Percentiles rank a stretch among this genome's conserved stretches.
Evolutionary conservation across 2,329 filamentous ascomycete genomes (phyloP).

Genomic region (Microcera coccophila): DNA sequence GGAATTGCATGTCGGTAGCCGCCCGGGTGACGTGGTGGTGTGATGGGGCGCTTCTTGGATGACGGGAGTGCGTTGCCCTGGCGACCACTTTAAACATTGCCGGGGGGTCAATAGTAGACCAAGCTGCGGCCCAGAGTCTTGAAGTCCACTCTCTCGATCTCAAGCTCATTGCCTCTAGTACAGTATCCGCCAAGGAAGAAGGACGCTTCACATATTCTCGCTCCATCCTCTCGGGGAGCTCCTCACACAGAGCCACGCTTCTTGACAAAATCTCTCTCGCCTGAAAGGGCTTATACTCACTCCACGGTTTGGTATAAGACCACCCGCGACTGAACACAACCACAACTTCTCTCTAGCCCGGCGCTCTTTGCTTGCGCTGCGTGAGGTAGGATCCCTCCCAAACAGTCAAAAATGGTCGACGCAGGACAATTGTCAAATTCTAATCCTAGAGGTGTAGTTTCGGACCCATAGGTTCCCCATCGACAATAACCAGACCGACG

Average conservation of each 20-base stretch:
- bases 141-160: constrained; percentile 21
- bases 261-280: constrained; percentile 22
- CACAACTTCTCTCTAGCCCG: constrained; percentile 54
- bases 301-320: constrained; percentile 31
- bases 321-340: constrained; percentile 49
- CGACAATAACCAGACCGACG: constrained; percentile 49
- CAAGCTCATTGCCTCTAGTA: constrained; percentile 19
- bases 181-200: constrained; percentile 14
- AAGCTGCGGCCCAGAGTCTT: constrained; percentile 11
- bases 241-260: constrained; percentile 16
- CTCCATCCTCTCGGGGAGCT: constrained; percentile 11
- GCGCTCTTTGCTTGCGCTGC: constrained; percentile 78
- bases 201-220: constrained; percentile 11
- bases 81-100: constrained; percentile 32
- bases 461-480: constrained; percentile 49
- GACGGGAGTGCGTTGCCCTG: constrained; percentile 28
- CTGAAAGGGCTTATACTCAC: constrained; percentile 32
- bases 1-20: constrained; percentile 14
- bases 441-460: constrained; percentile 31
- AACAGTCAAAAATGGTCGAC: too few relatives aligned
- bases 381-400: constrained; percentile 63
- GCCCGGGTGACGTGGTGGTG: constrained; percentile 14
- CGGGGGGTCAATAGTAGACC: constrained; percentile 22
- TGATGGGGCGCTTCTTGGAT: constrained; percentile 6
- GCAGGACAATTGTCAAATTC: too few relatives aligned